phyloP scores from a whole-genome alignment of 2,329 filamentous ascomycete genomes.

The Geosmithia flava region DNA sequence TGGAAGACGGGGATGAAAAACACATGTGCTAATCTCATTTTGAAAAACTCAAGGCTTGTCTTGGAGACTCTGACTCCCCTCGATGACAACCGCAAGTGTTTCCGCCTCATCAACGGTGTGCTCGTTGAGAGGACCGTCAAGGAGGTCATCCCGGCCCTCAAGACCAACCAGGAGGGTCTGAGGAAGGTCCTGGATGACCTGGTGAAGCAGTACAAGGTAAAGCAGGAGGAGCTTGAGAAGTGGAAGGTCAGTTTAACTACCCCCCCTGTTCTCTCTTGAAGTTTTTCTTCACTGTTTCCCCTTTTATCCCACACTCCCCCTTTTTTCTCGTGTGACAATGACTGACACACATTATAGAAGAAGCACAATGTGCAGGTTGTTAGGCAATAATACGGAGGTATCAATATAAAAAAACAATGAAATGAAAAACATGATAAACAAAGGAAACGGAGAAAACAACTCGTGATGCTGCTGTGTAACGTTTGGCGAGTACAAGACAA shows the following conservation, averaged over 20 bases:
- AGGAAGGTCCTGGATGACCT: slow-evolving; percentile 91
- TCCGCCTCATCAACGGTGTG: slow-evolving; percentile 96
- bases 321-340: neutral
- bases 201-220: slow-evolving; percentile 89
- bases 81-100: slow-evolving; percentile 81
- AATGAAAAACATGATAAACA: neutral
- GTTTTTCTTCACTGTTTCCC: neutral
- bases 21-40: neutral
- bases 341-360: slow-evolving; percentile 39
- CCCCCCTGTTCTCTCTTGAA: neutral
- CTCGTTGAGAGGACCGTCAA: slow-evolving; percentile 87
- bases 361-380: slow-evolving; percentile 86
- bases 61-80: slow-evolving; percentile 83
- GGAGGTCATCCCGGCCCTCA: slow-evolving; percentile 81
- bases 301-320: neutral
- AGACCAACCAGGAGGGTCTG: slow-evolving; percentile 87
- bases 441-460: neutral
- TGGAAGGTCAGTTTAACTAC: slow-evolving; percentile 64
- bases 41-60: slow-evolving; percentile 55
- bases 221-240: slow-evolving; percentile 90
- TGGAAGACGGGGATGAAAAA: no score
- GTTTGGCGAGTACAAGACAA: no score
- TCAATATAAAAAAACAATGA: slow-evolving; percentile 7
- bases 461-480: no score
- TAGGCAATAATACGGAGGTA: slow-evolving; percentile 43